Base-by-base conservation (phyloP, 768 basidiomycete genomes). In the Coprinopsis sp. region DNA sequence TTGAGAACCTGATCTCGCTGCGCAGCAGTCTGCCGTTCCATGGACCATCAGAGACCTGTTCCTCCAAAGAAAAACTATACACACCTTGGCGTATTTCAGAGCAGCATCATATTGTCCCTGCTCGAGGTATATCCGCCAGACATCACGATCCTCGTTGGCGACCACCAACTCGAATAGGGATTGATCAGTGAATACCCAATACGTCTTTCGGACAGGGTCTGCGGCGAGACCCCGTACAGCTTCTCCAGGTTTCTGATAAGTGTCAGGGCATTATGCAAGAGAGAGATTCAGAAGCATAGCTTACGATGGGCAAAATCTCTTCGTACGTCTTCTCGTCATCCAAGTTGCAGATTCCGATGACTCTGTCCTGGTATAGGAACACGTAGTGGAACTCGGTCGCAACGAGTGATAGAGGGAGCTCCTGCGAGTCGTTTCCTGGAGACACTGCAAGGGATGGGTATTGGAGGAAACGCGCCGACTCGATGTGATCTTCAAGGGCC, bases 381-480 rank as follows among this genome's bases (percentile, higher is more conserved):
- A 99, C 66, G 58, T 93, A 91, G 60, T 99, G 96, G 60, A 89
- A 96, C 58, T 95, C 89, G 1, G 94, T 95, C 45, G 96, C 68
- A 8, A 82, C 76, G 58, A 95, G 79, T 3, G 91, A 89, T 4
- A 81, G 52, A 1, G 95, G 94, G 13, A 76, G 58, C 42, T 79
- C 73, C 4, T 67, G 60, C 4, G 53, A 22, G 13, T 64, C 64
- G 27, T 46, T 48, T 19, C 53, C 57, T 5, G 61, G 40, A 24
- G 65, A 46, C n/a, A 28, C 57, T 6, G 65, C 61, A 27, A 70
- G 52, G 24, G 68, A 41, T 14, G 88, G 88, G 58, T 91, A 94
- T 3, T 88, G 89, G 7, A 92, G 69, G 13, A 94, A 75, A 55
- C 88, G 80, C 22, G 88, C 78, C 28, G 79, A 73, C 63, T 91